Evolutionary conservation across 2,329 filamentous ascomycete species (phyloP).

Genomic region (Diplodia seriata): DNA sequence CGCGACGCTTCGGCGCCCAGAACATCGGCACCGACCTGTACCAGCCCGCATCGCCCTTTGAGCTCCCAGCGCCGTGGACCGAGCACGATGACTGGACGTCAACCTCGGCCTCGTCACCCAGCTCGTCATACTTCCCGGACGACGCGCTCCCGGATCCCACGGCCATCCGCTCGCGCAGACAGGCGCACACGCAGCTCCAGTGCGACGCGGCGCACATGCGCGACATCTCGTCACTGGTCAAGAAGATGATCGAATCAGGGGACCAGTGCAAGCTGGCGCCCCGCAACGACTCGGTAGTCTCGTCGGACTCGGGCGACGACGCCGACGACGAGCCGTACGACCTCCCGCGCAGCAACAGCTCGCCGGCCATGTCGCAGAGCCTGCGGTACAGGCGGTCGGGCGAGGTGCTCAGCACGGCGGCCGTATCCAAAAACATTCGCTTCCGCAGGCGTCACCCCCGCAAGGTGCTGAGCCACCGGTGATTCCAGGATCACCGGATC

Average conservation of each 20-base stretch:
- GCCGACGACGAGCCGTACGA: conserved; percentile 43
- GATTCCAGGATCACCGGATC: conserved; percentile 27
- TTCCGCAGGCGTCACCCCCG: conserved; percentile 42
- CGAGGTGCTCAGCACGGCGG: conserved; percentile 40
- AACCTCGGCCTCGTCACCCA: conserved; percentile 21
- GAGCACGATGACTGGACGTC: conserved; percentile 27
- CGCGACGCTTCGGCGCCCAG: conserved; percentile 30
- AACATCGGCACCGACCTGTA: conserved; percentile 21
- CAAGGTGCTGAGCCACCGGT: conserved; percentile 24
- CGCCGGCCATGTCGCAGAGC: conserved; percentile 34
- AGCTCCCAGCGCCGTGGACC: conserved; percentile 16
- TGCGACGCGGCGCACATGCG: conserved; percentile 49
- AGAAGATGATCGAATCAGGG: conserved; percentile 50
- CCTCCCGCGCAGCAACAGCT: conserved; percentile 42
- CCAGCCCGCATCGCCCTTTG: conserved; percentile 18
- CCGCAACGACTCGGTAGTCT: conserved; percentile 33
- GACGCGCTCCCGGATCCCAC: conserved; percentile 34
- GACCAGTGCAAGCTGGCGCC: conserved; percentile 49
- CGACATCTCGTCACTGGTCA: conserved; percentile 52
- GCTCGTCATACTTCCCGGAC: conserved; percentile 27
- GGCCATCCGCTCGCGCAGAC: conserved; percentile 49
- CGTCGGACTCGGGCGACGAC: conserved; percentile 32
- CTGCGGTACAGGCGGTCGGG: conserved; percentile 40
- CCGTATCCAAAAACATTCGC: conserved; percentile 43
- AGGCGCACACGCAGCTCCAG: conserved; percentile 50